Conservation (phyloP, 805 yeast species). For the Groenewaldozyma salmanticensis region DNA sequence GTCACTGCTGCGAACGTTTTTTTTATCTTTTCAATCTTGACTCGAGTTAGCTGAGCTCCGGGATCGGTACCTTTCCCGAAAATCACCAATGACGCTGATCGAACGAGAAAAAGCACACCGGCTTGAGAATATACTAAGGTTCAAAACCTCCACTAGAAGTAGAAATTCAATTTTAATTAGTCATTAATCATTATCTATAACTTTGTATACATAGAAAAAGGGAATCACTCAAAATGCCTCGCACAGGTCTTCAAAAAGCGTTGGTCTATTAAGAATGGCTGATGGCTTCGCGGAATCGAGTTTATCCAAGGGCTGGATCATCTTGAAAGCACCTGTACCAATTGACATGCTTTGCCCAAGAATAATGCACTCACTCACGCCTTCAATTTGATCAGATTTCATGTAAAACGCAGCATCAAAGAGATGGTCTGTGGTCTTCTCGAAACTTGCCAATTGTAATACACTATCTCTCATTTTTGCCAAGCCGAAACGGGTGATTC, state of each 20-base stretch:
- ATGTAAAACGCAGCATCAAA: slow-evolving; percentile 97
- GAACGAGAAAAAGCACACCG: too few species aligned
- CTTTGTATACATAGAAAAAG: too few species aligned
- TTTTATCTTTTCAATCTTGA: too few species aligned
- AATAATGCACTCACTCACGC: slow-evolving; percentile 96
- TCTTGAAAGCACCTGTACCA: slow-evolving; percentile 94
- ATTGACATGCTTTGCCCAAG: slow-evolving; percentile 95
- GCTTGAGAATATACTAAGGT: too few species aligned
- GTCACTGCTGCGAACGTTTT: too few species aligned
- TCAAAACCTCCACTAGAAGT: too few species aligned
- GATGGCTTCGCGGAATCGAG: not conserved
- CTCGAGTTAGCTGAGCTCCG: too few species aligned
- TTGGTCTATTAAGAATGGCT: slow-evolving; percentile 10
- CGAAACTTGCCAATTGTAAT: slow-evolving; percentile 91
- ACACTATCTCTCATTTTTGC: slow-evolving; percentile 99
- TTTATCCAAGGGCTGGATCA: slow-evolving; percentile 32
- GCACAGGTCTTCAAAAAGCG: slow-evolving; percentile 37
- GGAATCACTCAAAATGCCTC: slow-evolving; percentile 1
- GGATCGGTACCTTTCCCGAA: too few species aligned
- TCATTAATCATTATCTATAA: too few species aligned
- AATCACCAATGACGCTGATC: too few species aligned
- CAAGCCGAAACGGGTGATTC: slow-evolving; percentile 95
- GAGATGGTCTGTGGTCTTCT: slow-evolving; percentile 95
- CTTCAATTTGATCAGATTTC: slow-evolving; percentile 93
- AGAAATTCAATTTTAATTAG: too few species aligned